These are phyloP conservation scores for Xylaria acuta DNA, from an alignment of 495 filamentous ascomycete genomes.

Conservation along the genomic window DNA sequence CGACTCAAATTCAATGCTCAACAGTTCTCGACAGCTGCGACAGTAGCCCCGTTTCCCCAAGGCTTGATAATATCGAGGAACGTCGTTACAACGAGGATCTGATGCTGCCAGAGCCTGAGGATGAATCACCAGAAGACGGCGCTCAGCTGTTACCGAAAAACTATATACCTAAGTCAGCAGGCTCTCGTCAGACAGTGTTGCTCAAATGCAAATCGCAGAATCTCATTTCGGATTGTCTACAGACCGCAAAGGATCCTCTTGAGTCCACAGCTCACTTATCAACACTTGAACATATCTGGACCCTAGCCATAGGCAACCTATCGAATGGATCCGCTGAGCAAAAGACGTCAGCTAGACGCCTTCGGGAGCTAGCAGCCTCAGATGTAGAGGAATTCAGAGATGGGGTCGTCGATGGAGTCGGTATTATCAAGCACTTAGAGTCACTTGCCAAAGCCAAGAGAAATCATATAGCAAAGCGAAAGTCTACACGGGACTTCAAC, in stretches of 20 bases:
- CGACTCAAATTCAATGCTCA: neutral
- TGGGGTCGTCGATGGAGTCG: neutral
- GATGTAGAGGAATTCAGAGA: neutral
- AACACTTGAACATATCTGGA: neutral
- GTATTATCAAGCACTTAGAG: neutral
- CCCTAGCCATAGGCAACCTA: neutral
- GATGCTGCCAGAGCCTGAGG: neutral
- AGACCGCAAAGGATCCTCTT: neutral
- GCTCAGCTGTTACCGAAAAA: neutral
- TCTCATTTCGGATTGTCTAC: neutral
- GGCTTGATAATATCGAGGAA: neutral
- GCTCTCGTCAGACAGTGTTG: neutral
- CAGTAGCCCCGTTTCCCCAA: neutral
- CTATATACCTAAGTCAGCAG: neutral
- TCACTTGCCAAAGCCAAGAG: slow-evolving; percentile 7
- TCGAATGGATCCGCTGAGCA: neutral
- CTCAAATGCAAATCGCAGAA: slow-evolving; percentile 1
- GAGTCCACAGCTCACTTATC: neutral
- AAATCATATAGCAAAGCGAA: slow-evolving; percentile 2
- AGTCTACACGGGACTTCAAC: neutral
- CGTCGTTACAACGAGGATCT: neutral
- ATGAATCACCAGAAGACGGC: neutral
- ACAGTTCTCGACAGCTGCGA: neutral
- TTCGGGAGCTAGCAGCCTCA: neutral
- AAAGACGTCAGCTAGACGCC: neutral